These are phyloP conservation scores for Leptodermis oblonga DNA, from an alignment of 257 asterid genomes.

Conservation along the genomic window DNA sequence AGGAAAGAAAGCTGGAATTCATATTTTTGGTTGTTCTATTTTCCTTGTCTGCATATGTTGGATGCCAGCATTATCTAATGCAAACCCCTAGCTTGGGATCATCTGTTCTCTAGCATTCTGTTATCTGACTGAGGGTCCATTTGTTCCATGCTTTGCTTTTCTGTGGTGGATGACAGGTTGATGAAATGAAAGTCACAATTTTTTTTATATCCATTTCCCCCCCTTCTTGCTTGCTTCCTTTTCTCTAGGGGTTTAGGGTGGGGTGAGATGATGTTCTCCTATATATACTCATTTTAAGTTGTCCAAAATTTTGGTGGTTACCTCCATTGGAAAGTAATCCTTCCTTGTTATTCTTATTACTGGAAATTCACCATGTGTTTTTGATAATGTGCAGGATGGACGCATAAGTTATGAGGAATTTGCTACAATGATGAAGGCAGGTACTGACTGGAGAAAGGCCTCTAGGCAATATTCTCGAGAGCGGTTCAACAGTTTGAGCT, in stretches of 20 bases:
- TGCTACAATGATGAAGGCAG: constrained; percentile 79
- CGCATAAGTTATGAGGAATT: constrained; percentile 76
- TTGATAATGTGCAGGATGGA: constrained; percentile 48
- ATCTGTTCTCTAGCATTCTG: neutral
- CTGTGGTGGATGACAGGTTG: neutral
- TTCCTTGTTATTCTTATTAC: neutral
- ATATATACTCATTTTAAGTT: neutral
- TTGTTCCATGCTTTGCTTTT: neutral
- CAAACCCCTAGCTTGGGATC: neutral
- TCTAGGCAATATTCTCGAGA: constrained; percentile 70
- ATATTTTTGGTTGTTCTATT: neutral
- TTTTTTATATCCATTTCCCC: neutral
- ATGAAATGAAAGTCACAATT: neutral
- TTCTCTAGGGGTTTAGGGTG: neutral
- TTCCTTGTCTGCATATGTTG: neutral
- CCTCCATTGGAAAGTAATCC: neutral
- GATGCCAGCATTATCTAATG: neutral
- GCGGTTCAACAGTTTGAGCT: constrained; percentile 67
- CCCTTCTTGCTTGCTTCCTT: neutral
- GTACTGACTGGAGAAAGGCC: constrained; percentile 87
- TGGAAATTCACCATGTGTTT: neutral
- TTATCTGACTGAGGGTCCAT: neutral
- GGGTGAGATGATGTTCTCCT: neutral
- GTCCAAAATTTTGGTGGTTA: no score
- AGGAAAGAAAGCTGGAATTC: neutral